Base-by-base conservation (phyloP, 345 rosid genomes). In the Pistacia atlantica region DNA sequence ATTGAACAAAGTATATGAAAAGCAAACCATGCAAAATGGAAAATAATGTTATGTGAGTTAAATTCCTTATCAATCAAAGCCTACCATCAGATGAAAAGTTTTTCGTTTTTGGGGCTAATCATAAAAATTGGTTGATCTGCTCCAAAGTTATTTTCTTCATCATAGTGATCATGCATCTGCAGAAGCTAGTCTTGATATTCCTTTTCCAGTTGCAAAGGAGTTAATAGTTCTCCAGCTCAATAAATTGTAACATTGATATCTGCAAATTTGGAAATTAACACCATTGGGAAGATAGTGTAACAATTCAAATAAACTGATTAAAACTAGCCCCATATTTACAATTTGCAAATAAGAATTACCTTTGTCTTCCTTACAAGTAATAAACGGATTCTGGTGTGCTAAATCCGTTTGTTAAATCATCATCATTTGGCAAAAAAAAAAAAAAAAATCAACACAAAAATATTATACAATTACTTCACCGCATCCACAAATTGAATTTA, bases 371-470 rank as follows among this genome's bases (percentile, higher is more conserved):
- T 86, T 88, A 5, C 12, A 58, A 35, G 46, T 55, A 81, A 81
- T 78, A 56, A 85, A 93, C 49, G 83, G 84, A 76, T 78, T 88
- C 35, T 86, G 87, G 66, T 79, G 88, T 2, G 93, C 90, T 57
- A 93, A 85, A 81, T 89, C 91, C 91, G 93, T 91, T 96, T 93
- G 89, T 64, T 78, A 76, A 83, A 54, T 8, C 58, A 65, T 45
- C 37, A 54, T n/a, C 12, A 31, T 54, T 48, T 52, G 22, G 11
- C 42, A 22, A 22, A 22, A 22, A 22, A 22, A 22, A 22, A 14
- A 12, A 16, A 2, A 48, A 61, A 11, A 48, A 65, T 20, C 22
- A 48, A 5, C 45, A 38, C 4, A 2, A 38, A 38, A 38, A 38
- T 22, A 22, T 22, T 22, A 22, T 22, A 22, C 25, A 22, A 22